Evolutionary conservation across 2,329 filamentous ascomycete genomes (phyloP), one percentile per base, ranked within the genome.

Genomic region (Aureobasidium leucospermi): DNA sequence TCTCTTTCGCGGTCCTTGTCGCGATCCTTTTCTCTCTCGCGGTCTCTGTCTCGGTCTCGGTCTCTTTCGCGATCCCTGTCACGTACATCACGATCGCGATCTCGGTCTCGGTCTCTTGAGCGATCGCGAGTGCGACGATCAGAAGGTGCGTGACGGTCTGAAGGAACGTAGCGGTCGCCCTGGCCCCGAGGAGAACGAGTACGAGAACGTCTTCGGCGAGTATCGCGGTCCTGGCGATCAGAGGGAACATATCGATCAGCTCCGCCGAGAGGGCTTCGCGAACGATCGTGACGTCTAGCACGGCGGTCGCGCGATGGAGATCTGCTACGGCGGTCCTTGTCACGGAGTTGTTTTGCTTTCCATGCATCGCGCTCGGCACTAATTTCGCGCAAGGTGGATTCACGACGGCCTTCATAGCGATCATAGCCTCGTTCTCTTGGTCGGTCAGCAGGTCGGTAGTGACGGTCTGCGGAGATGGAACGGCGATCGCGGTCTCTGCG

Each of bases 151-250:
- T 32, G 38, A 1, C 57, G 46, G 13, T 45, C 46, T 15, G 58
- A 38, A 10, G 61, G 61, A 3, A 63, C 52, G 19, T 61, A 63
- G 16, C 61, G 61, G 52, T 63, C 61, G 13, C 57, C 60, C 31
- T 34, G 29, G 19, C 48, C 58, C 41, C 48, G 36, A 32, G 59
- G 52, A 28, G 58, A 39, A 16, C 61, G 61, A 28, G 52, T 38
- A 29, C 55, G 48, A 11, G 59, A 56, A n/a, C 58, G 56, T 15
- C 65, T 60, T 53, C 65, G 61, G 7, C 64, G 63, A 19, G 74
- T 75, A 15, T 75, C 74, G 7, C 75, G 67, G 15, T 75, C 76
- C 60, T 73, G 66, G 19, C 74, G 74, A 71, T 46, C 73, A 42
- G 15, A 62, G 62, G 41, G 60, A 31, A 23, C 62, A 55, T 43